Evolutionary conservation across 1,284 basidiomycete species (phyloP), one percentile per base, ranked within the genome.

Genomic region (Ustilago esculenta): DNA sequence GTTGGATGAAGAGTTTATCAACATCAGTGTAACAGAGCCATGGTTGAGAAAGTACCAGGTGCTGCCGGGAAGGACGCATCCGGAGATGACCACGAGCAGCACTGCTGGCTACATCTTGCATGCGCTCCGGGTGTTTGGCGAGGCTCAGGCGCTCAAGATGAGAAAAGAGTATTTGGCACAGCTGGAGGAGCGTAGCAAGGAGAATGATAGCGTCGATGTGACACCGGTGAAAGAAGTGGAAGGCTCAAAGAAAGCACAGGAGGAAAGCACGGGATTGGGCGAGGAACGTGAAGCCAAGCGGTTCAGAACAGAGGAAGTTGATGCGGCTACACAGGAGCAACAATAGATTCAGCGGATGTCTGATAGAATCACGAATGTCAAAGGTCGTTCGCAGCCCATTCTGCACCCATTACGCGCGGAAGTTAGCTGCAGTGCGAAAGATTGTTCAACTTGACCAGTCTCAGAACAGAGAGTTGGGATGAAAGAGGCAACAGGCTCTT

Each of bases 21-120:
- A 89, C 25, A 89, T 93, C 9, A 88, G 87, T 18, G 84, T 98
- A 14, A 90, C 90, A 2, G 95, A 98, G 84, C 87, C 89, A 10
- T 98, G 92, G 90, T 83, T 93, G 44, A 87, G 96, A 45, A 87
- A 88, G 68, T 98, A 98, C 84, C 95, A 98, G 82, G 90, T 94
- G 10, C 85, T 99, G 17, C 95, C 95, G 21, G 95, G 95, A 14
- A 87, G 96, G 29, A 96, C 92, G 36, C 96, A 99, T 84, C 96
- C 96, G 0, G 89, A 88, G 73, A 98, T 99, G 96, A 90, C 86
- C 57, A 92, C 90, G 43, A 90, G 91, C 15, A 92, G 91, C 1
- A 90, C 90, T 3, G 94, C 92, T 5, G 95, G 96, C 0, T 97
- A 89, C 83, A 84, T 98, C 24, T 85, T 98, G 42, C 89, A 91